These are phyloP conservation scores for Mediolabrus comicus DNA, from an alignment of 108 stramenopile species.

Conservation along the genomic window DNA sequence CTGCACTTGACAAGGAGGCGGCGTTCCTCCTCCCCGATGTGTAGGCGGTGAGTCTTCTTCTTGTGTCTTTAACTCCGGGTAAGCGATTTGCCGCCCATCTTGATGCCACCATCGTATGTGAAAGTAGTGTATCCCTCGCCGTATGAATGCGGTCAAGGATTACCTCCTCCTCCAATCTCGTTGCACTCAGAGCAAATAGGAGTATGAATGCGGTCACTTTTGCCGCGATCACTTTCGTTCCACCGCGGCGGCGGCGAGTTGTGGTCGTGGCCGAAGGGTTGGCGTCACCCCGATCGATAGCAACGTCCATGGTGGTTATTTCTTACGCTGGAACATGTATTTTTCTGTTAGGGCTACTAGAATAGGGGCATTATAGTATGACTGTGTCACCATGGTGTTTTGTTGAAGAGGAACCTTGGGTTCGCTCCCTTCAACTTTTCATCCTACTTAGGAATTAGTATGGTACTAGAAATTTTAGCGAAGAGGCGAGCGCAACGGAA, in stretches of 20 bases:
- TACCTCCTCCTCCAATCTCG: too few species aligned
- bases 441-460: too few species aligned
- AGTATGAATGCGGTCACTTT: not conserved
- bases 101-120: not conserved
- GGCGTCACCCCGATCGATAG: slow-evolving; percentile 1
- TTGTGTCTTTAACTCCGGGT: not conserved
- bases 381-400: not conserved
- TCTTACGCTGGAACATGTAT: not conserved
- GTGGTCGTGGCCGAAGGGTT: not conserved
- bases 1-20: not conserved
- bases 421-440: too few species aligned
- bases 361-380: not conserved
- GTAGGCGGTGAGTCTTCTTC: not conserved
- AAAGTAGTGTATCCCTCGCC: not conserved
- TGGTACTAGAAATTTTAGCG: too few species aligned
- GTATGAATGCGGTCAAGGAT: not conserved
- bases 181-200: not conserved
- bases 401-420: too few species aligned
- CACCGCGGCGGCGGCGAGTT: not conserved
- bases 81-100: not conserved
- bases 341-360: not conserved
- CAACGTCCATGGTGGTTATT: not conserved
- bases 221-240: not conserved
- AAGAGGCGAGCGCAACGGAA: too few species aligned
- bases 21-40: too few species aligned